These are phyloP conservation scores for Pseudogymnoascus sp. DNA, from an alignment of 2,329 filamentous ascomycete genomes.

Conservation along the genomic window DNA sequence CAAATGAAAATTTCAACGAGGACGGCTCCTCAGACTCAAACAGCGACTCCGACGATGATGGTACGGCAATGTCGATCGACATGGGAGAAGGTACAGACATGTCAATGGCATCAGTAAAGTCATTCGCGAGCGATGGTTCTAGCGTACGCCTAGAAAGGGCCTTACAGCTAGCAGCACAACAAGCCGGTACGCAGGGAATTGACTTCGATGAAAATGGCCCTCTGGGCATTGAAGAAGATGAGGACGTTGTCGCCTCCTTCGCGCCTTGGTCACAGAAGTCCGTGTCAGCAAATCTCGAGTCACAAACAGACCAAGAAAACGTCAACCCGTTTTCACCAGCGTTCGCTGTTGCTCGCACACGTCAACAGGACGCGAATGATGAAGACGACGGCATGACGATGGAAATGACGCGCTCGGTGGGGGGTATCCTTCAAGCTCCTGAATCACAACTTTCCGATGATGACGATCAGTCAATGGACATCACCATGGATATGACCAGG, in stretches of 20 bases:
- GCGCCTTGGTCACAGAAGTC: conserved; percentile 61
- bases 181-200: conserved; percentile 66
- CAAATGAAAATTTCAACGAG: conserved; percentile 31
- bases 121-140: conserved; percentile 53
- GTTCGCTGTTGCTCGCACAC: conserved; percentile 16
- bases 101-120: conserved; percentile 54
- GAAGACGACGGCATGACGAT: conserved; percentile 36
- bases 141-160: conserved; percentile 70
- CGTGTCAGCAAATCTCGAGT: conserved; percentile 27
- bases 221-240: conserved; percentile 44
- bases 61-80: conserved; percentile 75
- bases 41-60: conserved; percentile 52
- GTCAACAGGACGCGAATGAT: conserved; percentile 11
- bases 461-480: conserved; percentile 36
- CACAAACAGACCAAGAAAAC: conserved; percentile 40
- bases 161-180: conserved; percentile 63
- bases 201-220: conserved; percentile 47
- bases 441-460: conserved; percentile 15
- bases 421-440: conserved; percentile 13
- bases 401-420: conserved; percentile 40
- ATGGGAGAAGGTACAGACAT: conserved; percentile 58
- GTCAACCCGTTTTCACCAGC: conserved; percentile 37
- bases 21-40: conserved; percentile 45
- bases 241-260: conserved; percentile 69
- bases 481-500: conserved; percentile 92